Evolutionary conservation across 2,329 filamentous ascomycete genomes (phyloP), one percentile per base, ranked within the genome.

Genomic region (Pyrenophora teres): DNA sequence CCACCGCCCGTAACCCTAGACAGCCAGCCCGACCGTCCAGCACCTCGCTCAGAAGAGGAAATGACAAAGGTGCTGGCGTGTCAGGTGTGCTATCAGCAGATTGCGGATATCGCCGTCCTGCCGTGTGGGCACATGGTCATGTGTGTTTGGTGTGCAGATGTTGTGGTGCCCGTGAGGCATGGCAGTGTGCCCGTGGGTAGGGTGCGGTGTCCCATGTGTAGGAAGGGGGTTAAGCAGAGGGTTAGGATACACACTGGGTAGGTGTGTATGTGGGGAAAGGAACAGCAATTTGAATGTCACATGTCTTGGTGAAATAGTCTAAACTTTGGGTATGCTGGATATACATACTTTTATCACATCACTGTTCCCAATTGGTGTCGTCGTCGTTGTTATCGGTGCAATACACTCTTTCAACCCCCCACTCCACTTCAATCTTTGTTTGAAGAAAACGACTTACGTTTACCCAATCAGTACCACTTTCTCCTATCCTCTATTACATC

Each of bases 121-220:
- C 81, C 81, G 0, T 84, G 81, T 53, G 81, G 81, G 0, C 81
- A 83, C 63, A 73, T 82, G 54, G 74, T 79, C 30, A 79, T 83
- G 73, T 83, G 81, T 60, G 69, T 75, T 33, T 83, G 80, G 80
- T 83, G 81, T 57, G 80, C 79, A 3, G 78, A 81, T 42, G 74
- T 80, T 42, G 75, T 78, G 38, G 73, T 79, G 30, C 80, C 80
- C 2, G 70, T 75, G 1, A 72, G 72, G 61, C 66, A 73, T 49
- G 61, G 69, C 23, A 76, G 78, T 60, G 63, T 76, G 27, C 77
- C 77, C 15, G 43, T 60, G n/a, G 64, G 71, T 13, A 57, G 56
- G 12, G 71, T 69, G 3, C 74, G 72, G 36, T 80, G 78, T 63
- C 78, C 78, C 2, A 75, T 78, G 50, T 80, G 78, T 56, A 64